Evolutionary conservation across 202 grass and related monocot species (phyloP).

Genomic region (Schoenoplectus tabernaemontani): DNA sequence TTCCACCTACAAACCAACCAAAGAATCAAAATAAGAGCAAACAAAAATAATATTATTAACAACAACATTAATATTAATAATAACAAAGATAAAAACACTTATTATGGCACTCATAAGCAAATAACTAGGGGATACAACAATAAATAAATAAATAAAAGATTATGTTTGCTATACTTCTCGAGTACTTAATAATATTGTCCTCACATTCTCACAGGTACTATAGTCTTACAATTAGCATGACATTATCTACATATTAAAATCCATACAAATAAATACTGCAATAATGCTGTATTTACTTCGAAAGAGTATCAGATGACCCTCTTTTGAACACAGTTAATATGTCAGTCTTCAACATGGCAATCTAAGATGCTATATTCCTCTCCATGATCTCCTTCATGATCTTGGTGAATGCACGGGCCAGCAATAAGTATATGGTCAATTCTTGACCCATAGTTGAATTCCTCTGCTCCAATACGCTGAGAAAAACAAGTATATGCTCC

Average conservation of each 20-base stretch:
- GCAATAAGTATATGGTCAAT: slow-evolving; percentile 89
- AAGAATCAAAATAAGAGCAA: slow-evolving; percentile 22
- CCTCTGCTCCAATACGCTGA: slow-evolving; percentile 76
- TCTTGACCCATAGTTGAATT: slow-evolving; percentile 93
- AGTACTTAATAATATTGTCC: neutral
- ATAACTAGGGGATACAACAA: too few species aligned
- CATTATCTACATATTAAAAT: neutral
- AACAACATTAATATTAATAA: neutral
- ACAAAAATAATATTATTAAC: neutral
- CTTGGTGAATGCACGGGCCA: slow-evolving; percentile 59
- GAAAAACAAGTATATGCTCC: slow-evolving; percentile 90
- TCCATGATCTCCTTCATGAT: slow-evolving; percentile 34
- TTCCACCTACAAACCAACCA: slow-evolving; percentile 70
- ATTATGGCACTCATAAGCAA: slow-evolving; percentile 2
- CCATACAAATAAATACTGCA: slow-evolving; percentile 3
- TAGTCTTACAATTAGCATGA: neutral
- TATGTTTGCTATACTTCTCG: neutral
- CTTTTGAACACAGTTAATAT: slow-evolving; percentile 81
- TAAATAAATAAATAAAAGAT: too few species aligned
- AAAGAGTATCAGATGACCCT: slow-evolving; percentile 50
- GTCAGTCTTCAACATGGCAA: slow-evolving; percentile 86
- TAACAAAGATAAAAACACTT: neutral
- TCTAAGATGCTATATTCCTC: slow-evolving; percentile 51
- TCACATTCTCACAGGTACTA: neutral
- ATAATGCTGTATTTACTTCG: slow-evolving; percentile 55